Percentiles rank a stretch among this genome's conserved stretches.
phyloP scores from a whole-genome alignment of 2,329 filamentous ascomycete genomes.

The Arthrobotrys sphaeroides region DNA sequence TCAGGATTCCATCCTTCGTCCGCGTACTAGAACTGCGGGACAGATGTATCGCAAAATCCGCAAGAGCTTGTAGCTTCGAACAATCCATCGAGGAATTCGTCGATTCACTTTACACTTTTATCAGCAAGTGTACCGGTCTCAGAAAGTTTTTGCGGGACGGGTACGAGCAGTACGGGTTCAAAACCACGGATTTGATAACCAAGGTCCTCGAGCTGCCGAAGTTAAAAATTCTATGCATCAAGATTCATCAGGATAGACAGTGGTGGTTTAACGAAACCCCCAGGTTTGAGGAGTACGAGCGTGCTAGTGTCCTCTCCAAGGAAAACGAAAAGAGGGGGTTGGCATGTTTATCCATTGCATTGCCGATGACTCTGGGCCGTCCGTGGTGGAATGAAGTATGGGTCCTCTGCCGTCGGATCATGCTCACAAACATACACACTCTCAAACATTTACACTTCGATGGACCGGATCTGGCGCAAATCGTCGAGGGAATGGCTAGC shows the following conservation, averaged over 20 bases:
- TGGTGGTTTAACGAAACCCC: slow-evolving; percentile 29
- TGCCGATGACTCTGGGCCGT: slow-evolving; percentile 18
- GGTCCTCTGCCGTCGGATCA: slow-evolving; percentile 20
- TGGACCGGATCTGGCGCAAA: slow-evolving; percentile 32
- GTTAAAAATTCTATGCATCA: slow-evolving; percentile 36
- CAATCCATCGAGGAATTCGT: neutral
- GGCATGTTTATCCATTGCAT: slow-evolving; percentile 33
- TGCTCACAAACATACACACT: neutral
- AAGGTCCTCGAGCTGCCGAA: slow-evolving; percentile 22
- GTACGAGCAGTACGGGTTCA: slow-evolving; percentile 22
- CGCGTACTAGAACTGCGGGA: slow-evolving; percentile 37
- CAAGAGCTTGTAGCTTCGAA: neutral
- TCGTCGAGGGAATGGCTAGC: neutral
- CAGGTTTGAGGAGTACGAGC: slow-evolving; percentile 38
- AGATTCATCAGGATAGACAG: slow-evolving; percentile 24
- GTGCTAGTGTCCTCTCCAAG: neutral
- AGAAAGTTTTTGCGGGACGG: slow-evolving; percentile 42
- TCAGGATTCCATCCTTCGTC: slow-evolving; percentile 1
- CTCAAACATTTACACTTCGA: slow-evolving; percentile 34
- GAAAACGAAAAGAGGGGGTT: neutral
- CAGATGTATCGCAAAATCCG: neutral
- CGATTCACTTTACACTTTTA: slow-evolving; percentile 9
- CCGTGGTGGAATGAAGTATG: slow-evolving; percentile 34
- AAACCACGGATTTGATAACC: slow-evolving; percentile 16
- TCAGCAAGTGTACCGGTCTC: slow-evolving; percentile 24